Evolutionary conservation across 495 filamentous ascomycete genomes (phyloP).

Genomic region (Lasiosphaeria miniovina): DNA sequence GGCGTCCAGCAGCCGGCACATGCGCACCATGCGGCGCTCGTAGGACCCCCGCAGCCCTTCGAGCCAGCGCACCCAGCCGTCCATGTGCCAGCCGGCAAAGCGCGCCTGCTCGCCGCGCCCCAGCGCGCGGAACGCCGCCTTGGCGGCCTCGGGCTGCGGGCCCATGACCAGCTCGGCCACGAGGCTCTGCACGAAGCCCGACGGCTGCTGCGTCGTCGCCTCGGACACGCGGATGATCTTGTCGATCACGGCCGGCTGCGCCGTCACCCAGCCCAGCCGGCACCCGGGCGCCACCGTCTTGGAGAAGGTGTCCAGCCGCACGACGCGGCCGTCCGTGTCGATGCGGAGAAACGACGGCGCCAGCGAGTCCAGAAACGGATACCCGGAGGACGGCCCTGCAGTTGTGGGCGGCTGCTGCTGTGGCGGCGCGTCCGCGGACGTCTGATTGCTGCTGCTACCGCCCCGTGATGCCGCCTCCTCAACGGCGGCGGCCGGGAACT

Average conservation of each 20-base stretch:
- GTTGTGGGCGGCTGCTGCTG: conserved; percentile 21
- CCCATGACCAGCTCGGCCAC: conserved; percentile 76
- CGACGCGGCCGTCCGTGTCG: conserved; percentile 82
- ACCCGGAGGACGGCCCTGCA: conserved; percentile 61
- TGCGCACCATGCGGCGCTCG: conserved; percentile 73
- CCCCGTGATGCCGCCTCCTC: conserved; percentile 48
- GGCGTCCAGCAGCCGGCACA: conserved; percentile 67
- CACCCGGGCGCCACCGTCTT: conserved; percentile 81
- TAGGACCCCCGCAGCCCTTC: conserved; percentile 77
- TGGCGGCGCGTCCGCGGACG: conserved; percentile 10
- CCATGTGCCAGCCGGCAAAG: conserved; percentile 67
- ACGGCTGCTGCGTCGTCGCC: conserved; percentile 74
- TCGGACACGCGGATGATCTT: conserved; percentile 49
- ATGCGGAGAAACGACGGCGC: conserved; percentile 67
- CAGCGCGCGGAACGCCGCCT: conserved; percentile 23
- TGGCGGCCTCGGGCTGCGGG: conserved; percentile 48
- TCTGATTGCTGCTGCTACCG: too few species aligned
- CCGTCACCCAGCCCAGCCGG: conserved; percentile 80
- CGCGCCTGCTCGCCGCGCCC: conserved; percentile 27
- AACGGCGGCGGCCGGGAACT: conserved; percentile 66
- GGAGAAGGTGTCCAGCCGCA: conserved; percentile 78
- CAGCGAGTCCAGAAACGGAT: conserved; percentile 78
- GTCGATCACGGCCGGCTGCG: conserved; percentile 73
- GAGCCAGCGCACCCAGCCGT: conserved; percentile 88
- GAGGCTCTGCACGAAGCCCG: conserved; percentile 82